A percentile compares a stretch with the other conserved stretches of the same genome.
Conservation (phyloP, 192 early-diverging fungal species). For the Backusella australiensis region DNA sequence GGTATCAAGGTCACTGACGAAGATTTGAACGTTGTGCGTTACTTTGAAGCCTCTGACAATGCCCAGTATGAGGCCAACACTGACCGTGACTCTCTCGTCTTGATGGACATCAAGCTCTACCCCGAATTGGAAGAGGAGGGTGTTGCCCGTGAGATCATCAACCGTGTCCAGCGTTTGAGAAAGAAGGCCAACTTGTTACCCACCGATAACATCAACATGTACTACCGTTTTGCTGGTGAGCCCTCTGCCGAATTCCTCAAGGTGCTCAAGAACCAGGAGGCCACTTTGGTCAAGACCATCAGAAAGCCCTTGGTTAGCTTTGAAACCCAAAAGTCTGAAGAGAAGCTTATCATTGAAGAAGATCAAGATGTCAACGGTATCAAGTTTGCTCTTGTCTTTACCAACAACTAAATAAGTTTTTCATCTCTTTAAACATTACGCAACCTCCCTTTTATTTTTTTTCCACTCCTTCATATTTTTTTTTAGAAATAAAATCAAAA, state of each 20-base stretch:
- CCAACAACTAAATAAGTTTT: conserved; percentile 22
- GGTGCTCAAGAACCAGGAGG: conserved; percentile 71
- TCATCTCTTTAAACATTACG: neutral
- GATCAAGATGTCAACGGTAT: conserved; percentile 83
- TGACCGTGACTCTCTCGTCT: conserved; percentile 81
- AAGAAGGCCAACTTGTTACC: conserved; percentile 93
- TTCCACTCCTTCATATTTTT: neutral
- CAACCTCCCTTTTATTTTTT: neutral
- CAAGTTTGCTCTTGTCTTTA: conserved; percentile 73
- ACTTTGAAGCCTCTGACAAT: conserved; percentile 70
- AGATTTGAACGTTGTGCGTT: conserved; percentile 84
- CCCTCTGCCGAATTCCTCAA: conserved; percentile 61
- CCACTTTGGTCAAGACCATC: conserved; percentile 66
- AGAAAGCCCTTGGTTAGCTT: conserved; percentile 63
- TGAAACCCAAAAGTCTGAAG: conserved; percentile 30
- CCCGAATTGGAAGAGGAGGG: conserved; percentile 85
- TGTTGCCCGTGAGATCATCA: conserved; percentile 91
- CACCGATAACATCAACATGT: conserved; percentile 86
- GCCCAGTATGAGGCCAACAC: conserved; percentile 72
- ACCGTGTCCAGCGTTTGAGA: conserved; percentile 93
- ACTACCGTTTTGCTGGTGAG: conserved; percentile 76
- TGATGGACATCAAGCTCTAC: conserved; percentile 84
- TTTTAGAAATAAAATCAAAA: neutral
- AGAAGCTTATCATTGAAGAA: conserved; percentile 74
- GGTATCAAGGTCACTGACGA: conserved; percentile 78